These are phyloP conservation scores for Boletus bicolor DNA, from an alignment of 768 basidiomycete species.

Conservation along the genomic window DNA sequence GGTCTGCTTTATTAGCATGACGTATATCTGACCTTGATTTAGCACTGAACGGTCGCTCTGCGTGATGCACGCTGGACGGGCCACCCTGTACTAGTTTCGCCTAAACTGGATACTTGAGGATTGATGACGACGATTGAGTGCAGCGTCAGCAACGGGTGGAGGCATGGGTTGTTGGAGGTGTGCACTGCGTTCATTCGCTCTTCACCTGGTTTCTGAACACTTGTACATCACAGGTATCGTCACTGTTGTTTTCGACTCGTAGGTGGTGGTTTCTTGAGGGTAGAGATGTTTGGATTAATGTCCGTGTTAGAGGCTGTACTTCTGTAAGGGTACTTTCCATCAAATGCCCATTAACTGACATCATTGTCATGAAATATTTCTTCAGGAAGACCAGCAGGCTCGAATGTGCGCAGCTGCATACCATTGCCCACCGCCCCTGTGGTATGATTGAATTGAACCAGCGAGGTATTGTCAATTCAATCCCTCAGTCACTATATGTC, in stretches of 20 bases:
- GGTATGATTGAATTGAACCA: constrained; percentile 6
- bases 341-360: constrained; percentile 10
- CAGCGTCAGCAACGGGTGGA: constrained; percentile 87
- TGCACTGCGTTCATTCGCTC: constrained; percentile 20
- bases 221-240: constrained; percentile 50
- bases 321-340: constrained; percentile 52
- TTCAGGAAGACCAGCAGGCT: constrained; percentile 63
- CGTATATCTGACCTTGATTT: background rate
- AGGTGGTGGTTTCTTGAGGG: constrained; percentile 25
- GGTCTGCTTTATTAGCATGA: background rate
- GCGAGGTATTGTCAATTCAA: constrained; percentile 54
- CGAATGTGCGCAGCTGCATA: constrained; percentile 51
- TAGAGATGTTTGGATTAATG: constrained; percentile 16
- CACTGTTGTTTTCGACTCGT: constrained; percentile 79
- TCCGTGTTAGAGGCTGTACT: constrained; percentile 60
- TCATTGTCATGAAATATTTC: constrained; percentile 11
- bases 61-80: constrained; percentile 46
- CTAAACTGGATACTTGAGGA: constrained; percentile 72
- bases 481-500: constrained; percentile 60
- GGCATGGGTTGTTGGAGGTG: constrained; percentile 78
- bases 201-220: constrained; percentile 5
- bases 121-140: constrained; percentile 72
- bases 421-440: background rate
- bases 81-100: constrained; percentile 51
- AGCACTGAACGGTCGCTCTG: constrained; percentile 83